Evolutionary conservation across 352 stramenopile species (phyloP).

Genomic region (Pythium rishiriense): DNA sequence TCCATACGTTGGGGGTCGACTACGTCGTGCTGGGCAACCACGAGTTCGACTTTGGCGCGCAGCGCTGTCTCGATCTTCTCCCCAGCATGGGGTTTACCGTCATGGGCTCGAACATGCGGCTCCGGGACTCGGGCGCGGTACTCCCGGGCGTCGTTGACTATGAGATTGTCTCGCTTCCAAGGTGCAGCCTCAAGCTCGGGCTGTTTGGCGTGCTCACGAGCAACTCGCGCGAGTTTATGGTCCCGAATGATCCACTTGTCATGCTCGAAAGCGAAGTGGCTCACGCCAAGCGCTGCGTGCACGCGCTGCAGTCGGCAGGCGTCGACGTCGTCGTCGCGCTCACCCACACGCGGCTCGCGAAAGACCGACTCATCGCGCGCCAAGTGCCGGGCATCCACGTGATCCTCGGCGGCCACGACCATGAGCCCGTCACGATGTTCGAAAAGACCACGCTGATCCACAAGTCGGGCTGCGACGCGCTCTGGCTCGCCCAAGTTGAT

Average conservation of each 20-base stretch:
- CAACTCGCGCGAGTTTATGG: constrained; percentile 52
- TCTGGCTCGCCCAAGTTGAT: constrained; percentile 86
- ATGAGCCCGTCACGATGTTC: constrained; percentile 87
- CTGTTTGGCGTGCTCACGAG: constrained; percentile 74
- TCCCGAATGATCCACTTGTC: constrained; percentile 52
- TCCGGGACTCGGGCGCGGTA: constrained; percentile 11
- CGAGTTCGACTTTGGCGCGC: constrained; percentile 72
- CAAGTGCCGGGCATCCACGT: constrained; percentile 74
- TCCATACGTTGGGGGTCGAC: constrained; percentile 65
- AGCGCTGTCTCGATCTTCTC: background rate
- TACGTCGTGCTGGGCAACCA: constrained; percentile 82
- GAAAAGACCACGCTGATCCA: constrained; percentile 83
- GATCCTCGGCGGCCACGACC: constrained; percentile 90
- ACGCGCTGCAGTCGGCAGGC: constrained; percentile 51
- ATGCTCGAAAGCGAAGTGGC: constrained; percentile 47
- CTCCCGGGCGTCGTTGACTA: constrained; percentile 30
- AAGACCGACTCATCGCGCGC: constrained; percentile 68
- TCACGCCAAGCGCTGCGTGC: constrained; percentile 55
- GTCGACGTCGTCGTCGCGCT: constrained; percentile 86
- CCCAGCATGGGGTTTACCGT: background rate
- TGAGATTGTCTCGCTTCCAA: background rate
- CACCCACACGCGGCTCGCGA: constrained; percentile 77
- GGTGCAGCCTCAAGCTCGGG: constrained; percentile 47
- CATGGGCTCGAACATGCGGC: constrained; percentile 3
- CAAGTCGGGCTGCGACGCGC: constrained; percentile 88